Evolutionary conservation across 2,329 filamentous ascomycete species (phyloP).

Genomic region (Diaporthe citri): DNA sequence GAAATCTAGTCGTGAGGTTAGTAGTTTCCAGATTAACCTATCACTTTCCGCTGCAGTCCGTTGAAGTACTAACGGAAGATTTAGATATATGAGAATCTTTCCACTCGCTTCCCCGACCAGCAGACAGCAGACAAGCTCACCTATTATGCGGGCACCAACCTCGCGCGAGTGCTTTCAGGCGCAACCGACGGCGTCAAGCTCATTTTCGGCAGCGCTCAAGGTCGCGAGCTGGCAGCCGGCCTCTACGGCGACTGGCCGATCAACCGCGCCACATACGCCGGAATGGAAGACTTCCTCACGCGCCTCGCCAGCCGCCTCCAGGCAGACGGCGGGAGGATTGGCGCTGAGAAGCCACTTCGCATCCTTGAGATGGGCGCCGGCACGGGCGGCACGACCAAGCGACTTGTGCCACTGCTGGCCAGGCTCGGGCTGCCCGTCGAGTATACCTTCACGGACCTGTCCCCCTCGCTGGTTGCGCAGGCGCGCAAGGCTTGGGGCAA

Average conservation of each 20-base stretch:
- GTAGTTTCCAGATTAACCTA: background rate
- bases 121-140: slow-evolving; percentile 44
- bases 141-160: slow-evolving; percentile 35
- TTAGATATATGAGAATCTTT: slow-evolving; percentile 47
- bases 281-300: slow-evolving; percentile 7
- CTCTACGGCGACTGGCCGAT: slow-evolving; percentile 29
- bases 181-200: slow-evolving; percentile 39
- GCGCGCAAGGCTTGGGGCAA: slow-evolving; percentile 46
- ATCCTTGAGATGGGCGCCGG: slow-evolving; percentile 12
- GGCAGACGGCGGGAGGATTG: background rate
- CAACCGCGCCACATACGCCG: background rate
- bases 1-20: slow-evolving; percentile 41
- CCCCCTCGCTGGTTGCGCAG: slow-evolving; percentile 48
- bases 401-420: slow-evolving; percentile 45
- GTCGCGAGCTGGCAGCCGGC: slow-evolving; percentile 13
- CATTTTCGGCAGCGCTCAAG: slow-evolving; percentile 40
- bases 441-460: slow-evolving; percentile 57
- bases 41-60: background rate
- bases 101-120: slow-evolving; percentile 46
- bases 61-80: background rate
- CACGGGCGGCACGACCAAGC: background rate
- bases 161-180: slow-evolving; percentile 40
- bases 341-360: background rate
- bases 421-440: slow-evolving; percentile 46
- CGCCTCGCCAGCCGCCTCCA: background rate